Conservation (phyloP, 139 green algal genomes). For the Chlamydomonas incerta region DNA sequence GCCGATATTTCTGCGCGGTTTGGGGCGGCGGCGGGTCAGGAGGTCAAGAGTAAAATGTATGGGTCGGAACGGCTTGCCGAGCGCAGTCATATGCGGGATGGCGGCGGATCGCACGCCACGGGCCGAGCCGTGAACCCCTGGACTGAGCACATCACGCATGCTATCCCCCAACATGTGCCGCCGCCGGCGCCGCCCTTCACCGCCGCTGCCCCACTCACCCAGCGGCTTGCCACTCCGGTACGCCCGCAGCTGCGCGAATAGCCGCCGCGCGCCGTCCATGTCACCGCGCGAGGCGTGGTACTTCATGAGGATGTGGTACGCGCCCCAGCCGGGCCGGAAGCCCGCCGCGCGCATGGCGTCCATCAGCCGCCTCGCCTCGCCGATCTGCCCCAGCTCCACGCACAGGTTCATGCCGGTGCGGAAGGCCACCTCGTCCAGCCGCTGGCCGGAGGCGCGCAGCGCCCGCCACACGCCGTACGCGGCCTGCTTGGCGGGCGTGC, state of each 20-base stretch:
- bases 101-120: too few relatives aligned
- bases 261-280: conserved; percentile 40
- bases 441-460: conserved; percentile 44
- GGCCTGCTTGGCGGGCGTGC: conserved; percentile 9
- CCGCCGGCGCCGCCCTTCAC: background rate
- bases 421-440: conserved; percentile 63
- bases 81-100: too few relatives aligned
- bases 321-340: conserved; percentile 49
- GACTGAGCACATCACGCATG: too few relatives aligned
- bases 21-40: too few relatives aligned
- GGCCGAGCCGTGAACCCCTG: too few relatives aligned
- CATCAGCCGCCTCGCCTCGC: conserved; percentile 68
- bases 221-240: conserved; percentile 31
- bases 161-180: too few relatives aligned
- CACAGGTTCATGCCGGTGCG: conserved; percentile 74
- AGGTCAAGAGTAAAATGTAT: too few relatives aligned
- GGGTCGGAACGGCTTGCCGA: too few relatives aligned
- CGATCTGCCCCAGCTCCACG: conserved; percentile 52
- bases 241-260: conserved; percentile 60
- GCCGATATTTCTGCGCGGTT: conserved; percentile 66
- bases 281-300: conserved; percentile 47
- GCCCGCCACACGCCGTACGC: conserved; percentile 9
- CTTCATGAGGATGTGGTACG: conserved; percentile 79
- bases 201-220: background rate
- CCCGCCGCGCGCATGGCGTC: conserved; percentile 38